These are phyloP conservation scores for Serendipita sp. DNA, from an alignment of 1,284 basidiomycete genomes.

Conservation along the genomic window DNA sequence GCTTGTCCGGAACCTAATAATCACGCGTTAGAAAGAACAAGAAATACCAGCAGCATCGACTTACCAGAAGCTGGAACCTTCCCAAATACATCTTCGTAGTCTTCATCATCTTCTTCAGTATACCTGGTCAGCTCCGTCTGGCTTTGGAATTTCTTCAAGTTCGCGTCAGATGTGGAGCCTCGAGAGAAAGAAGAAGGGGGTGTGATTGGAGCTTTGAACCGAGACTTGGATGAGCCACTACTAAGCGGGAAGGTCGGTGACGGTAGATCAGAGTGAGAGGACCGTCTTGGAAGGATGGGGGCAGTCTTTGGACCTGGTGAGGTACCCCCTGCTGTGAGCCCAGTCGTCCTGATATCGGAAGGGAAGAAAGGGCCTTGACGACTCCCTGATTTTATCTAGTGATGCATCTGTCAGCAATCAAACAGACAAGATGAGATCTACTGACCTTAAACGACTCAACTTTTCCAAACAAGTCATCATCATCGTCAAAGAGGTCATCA, in stretches of 20 bases:
- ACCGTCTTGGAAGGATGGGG: slow-evolving; percentile 31
- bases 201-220: not conserved
- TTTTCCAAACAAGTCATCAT: slow-evolving; percentile 43
- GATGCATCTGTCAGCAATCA: not conserved
- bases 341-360: slow-evolving; percentile 67
- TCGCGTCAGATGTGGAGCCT: not conserved
- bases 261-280: not conserved
- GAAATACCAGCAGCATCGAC: not conserved
- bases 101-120: slow-evolving; percentile 68
- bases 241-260: not conserved
- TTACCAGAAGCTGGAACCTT: slow-evolving; percentile 49
- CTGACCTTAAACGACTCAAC: slow-evolving; percentile 2
- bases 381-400: slow-evolving; percentile 53
- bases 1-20: slow-evolving; percentile 39
- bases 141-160: slow-evolving; percentile 22
- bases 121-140: slow-evolving; percentile 67
- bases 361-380: slow-evolving; percentile 72
- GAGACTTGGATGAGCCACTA: not conserved
- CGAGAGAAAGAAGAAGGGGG: slow-evolving; percentile 11
- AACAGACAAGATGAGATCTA: not conserved
- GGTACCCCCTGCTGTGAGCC: slow-evolving; percentile 25
- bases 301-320: slow-evolving; percentile 48
- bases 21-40: not conserved
- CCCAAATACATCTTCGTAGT: slow-evolving; percentile 85
- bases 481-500: slow-evolving; percentile 53